These are phyloP conservation scores for Fusarium kyushuense DNA, from an alignment of 2,329 filamentous ascomycete species.

Conservation along the genomic window DNA sequence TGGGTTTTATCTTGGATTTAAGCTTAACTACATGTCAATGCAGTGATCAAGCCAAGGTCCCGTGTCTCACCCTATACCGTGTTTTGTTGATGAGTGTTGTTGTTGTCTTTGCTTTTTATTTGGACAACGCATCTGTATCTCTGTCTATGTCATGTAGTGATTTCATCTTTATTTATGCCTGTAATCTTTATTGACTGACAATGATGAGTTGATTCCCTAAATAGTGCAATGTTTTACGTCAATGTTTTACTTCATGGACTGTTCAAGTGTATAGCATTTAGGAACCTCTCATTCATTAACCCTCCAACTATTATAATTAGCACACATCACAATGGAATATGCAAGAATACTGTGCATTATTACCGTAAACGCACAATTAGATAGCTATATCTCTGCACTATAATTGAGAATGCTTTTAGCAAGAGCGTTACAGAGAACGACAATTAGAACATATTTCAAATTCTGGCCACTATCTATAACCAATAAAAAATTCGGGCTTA, in stretches of 20 bases:
- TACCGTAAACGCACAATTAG: no score
- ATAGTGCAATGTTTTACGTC: background rate
- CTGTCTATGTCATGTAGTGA: background rate
- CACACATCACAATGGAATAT: no score
- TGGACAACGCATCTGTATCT: background rate
- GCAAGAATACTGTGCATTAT: no score
- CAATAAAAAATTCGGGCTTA: slow-evolving; percentile 18
- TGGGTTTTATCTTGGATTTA: slow-evolving; percentile 6
- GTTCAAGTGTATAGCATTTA: no score
- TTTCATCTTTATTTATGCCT: background rate
- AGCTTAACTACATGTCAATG: background rate
- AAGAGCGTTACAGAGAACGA: no score
- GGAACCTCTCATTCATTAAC: no score
- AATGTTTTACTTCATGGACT: background rate
- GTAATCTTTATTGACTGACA: background rate
- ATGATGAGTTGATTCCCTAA: background rate
- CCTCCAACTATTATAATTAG: no score
- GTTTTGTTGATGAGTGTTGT: background rate
- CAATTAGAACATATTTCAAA: background rate
- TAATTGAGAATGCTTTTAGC: no score
- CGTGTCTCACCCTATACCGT: background rate
- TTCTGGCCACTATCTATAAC: background rate
- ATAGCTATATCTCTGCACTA: no score
- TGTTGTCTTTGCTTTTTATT: background rate
- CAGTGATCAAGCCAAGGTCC: background rate